Conservation (phyloP, 768 basidiomycete genomes). For the Pleurotus platypus region DNA sequence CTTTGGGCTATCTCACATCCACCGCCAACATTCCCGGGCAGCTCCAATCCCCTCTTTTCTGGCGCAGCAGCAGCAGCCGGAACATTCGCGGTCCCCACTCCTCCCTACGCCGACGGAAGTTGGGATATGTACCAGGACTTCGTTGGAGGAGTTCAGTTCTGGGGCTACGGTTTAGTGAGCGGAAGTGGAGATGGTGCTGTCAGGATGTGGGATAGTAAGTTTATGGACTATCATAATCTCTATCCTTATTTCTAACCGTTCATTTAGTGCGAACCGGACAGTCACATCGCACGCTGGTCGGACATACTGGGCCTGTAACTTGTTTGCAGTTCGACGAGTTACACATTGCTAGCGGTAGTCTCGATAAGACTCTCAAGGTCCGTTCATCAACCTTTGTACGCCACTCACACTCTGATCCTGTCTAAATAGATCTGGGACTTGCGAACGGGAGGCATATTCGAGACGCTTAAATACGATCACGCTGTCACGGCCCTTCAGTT, state of each 20-base stretch:
- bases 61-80: conserved; percentile 54
- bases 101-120: conserved; percentile 84
- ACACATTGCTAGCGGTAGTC: conserved; percentile 87
- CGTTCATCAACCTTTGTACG: conserved; percentile 20
- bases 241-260: conserved; percentile 6
- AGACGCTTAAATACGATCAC: conserved; percentile 88
- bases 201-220: conserved; percentile 99
- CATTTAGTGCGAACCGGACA: conserved; percentile 92
- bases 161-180: conserved; percentile 96
- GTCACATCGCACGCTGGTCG: conserved; percentile 87
- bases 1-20: conserved; percentile 98
- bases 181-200: conserved; percentile 97
- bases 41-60: conserved; percentile 44
- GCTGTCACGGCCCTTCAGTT: conserved; percentile 91
- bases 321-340: conserved; percentile 96
- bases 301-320: conserved; percentile 91
- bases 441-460: conserved; percentile 81
- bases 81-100: conserved; percentile 77
- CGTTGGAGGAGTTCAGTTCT: conserved; percentile 96
- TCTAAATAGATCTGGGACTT: conserved; percentile 90
- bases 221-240: not conserved
- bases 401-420: conserved; percentile 5
- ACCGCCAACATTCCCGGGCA: conserved; percentile 38
- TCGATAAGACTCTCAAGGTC: conserved; percentile 91
- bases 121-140: conserved; percentile 98